phyloP scores from a whole-genome alignment of 169 alveolate genomes.

The Cryptosporidium sp. region DNA sequence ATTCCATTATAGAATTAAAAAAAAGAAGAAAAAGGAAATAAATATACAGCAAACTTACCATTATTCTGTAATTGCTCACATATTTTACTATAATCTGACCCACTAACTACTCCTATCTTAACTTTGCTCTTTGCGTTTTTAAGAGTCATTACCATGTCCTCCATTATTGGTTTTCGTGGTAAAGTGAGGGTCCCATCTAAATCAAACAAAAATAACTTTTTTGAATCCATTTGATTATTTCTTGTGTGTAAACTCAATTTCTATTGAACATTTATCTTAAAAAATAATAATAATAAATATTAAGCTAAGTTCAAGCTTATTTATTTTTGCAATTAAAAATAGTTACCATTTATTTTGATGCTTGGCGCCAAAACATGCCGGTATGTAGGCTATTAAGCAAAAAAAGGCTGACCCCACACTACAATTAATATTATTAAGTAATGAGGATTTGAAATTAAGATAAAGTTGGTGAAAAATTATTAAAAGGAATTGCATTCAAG shows the following conservation, averaged over 20 bases:
- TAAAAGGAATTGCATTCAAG: not conserved
- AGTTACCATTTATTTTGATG: not conserved
- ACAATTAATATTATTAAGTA: not conserved
- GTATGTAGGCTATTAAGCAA: slow-evolving; percentile 4
- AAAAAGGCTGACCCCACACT: slow-evolving; percentile 31
- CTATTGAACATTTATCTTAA: too few relatives aligned
- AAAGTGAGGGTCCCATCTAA: slow-evolving; percentile 94
- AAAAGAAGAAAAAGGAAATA: too few relatives aligned
- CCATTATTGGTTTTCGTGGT: slow-evolving; percentile 84
- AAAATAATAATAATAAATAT: not conserved
- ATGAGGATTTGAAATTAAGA: slow-evolving; percentile 6
- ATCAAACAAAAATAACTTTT: slow-evolving; percentile 84
- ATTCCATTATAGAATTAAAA: not conserved
- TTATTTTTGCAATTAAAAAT: not conserved
- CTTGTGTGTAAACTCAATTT: not conserved
- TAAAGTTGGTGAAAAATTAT: not conserved
- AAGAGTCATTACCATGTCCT: slow-evolving; percentile 83
- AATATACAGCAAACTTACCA: slow-evolving; percentile 4
- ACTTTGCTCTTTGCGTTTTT: slow-evolving; percentile 78
- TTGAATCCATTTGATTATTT: not conserved
- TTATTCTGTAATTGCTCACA: slow-evolving; percentile 83
- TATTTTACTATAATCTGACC: slow-evolving; percentile 86
- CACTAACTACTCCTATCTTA: slow-evolving; percentile 88
- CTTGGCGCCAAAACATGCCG: slow-evolving; percentile 44
- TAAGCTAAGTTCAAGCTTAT: not conserved